Conservation (phyloP, 83 land plant species). For the Thuja plicata region DNA sequence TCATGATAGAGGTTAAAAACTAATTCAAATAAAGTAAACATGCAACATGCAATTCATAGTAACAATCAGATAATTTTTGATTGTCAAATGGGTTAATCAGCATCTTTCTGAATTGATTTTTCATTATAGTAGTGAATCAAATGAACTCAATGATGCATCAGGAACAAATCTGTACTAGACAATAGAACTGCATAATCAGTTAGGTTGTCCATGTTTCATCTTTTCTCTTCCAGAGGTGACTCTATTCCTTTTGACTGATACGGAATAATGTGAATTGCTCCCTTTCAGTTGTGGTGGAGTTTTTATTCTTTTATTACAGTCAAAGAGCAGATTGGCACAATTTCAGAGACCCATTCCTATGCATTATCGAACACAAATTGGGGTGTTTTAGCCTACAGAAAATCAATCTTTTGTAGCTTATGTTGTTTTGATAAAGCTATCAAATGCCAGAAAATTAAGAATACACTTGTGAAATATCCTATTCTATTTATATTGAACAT, state of each 20-base stretch:
- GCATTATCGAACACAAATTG: not conserved
- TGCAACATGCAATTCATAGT: not conserved
- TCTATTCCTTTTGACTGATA: not conserved
- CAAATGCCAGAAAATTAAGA: not conserved
- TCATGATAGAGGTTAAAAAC: not conserved
- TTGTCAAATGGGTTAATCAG: not conserved
- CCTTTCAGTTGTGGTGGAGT: not conserved
- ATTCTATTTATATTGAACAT: not conserved
- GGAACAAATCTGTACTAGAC: not conserved
- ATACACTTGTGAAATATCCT: no score
- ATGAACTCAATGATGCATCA: no score
- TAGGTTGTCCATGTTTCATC: not conserved
- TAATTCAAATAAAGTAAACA: no score
- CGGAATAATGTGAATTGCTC: not conserved
- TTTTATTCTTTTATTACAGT: no score
- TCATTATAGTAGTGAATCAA: not conserved
- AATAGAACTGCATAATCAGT: not conserved
- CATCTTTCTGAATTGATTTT: not conserved
- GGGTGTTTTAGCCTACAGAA: not conserved
- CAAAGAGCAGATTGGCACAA: not conserved
- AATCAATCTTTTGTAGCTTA: not conserved
- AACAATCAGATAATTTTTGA: not conserved
- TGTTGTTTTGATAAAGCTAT: not conserved
- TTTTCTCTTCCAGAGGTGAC: not conserved
- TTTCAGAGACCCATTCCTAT: not conserved